Conservation (phyloP, 805 yeast genomes). For the Pachysolen tannophilus region DNA sequence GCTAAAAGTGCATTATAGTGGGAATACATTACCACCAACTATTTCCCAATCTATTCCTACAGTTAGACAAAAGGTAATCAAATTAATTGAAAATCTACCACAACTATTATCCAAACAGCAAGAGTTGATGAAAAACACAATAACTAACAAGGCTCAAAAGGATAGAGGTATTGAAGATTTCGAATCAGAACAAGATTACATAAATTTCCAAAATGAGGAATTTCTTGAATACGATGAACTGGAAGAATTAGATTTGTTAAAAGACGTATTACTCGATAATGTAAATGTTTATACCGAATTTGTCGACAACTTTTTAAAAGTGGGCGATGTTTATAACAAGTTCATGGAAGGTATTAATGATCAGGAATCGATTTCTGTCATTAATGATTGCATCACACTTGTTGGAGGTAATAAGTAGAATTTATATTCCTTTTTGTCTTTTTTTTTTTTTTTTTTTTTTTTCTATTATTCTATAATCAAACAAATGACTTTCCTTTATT, state of each 20-base stretch:
- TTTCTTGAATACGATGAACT: constrained; percentile 21
- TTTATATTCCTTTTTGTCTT: too few species aligned
- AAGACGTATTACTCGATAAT: constrained; percentile 22
- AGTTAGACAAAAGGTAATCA: constrained; percentile 27
- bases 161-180: constrained; percentile 22
- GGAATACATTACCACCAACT: constrained; percentile 23
- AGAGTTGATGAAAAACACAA: constrained; percentile 31
- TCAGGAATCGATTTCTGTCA: too few species aligned
- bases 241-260: constrained; percentile 14
- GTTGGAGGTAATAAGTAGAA: too few species aligned
- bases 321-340: constrained; percentile 1
- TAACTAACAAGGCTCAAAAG: constrained; percentile 25
- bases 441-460: too few species aligned
- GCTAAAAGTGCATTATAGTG: constrained; percentile 25
- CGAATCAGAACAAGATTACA: constrained; percentile 14
- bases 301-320: constrained; percentile 8
- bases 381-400: too few species aligned
- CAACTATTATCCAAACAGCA: constrained; percentile 39
- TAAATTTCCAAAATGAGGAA: constrained; percentile 15
- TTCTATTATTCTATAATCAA: too few species aligned
- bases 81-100: constrained; percentile 37
- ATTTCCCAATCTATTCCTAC: constrained; percentile 16
- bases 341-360: constrained; percentile 4
- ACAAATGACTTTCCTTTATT: too few species aligned
- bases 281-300: constrained; percentile 26